Evolutionary conservation across 257 asterid genomes (phyloP).

Genomic region (Solanum stenotomum): DNA sequence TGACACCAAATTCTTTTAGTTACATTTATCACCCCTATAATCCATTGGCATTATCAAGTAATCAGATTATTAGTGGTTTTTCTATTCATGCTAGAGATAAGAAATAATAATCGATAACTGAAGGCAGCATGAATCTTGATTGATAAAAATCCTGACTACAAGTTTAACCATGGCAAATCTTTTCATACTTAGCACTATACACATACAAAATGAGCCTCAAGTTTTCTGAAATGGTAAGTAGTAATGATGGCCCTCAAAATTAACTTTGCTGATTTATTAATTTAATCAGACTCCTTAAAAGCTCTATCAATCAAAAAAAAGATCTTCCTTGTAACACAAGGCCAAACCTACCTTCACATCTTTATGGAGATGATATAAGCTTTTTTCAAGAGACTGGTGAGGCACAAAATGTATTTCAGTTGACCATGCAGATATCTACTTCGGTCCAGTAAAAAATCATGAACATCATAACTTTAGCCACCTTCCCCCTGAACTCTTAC

Average conservation of each 20-base stretch:
- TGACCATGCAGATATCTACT: neutral
- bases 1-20: neutral
- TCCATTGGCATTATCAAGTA: neutral
- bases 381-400: neutral
- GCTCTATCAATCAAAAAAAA: neutral
- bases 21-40: neutral
- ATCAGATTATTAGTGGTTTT: neutral
- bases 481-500: neutral
- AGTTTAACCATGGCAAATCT: neutral
- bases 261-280: neutral
- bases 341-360: neutral
- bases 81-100: neutral
- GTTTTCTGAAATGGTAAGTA: neutral
- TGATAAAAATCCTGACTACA: neutral
- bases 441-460: neutral
- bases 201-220: neutral
- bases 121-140: neutral
- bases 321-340: neutral
- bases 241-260: neutral
- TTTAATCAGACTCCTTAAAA: neutral
- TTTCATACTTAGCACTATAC: neutral
- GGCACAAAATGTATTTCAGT: neutral
- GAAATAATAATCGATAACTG: neutral
- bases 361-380: neutral
- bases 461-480: neutral